Evolutionary conservation across 768 basidiomycete genomes (phyloP).

Genomic region (Podaxis sp.): DNA sequence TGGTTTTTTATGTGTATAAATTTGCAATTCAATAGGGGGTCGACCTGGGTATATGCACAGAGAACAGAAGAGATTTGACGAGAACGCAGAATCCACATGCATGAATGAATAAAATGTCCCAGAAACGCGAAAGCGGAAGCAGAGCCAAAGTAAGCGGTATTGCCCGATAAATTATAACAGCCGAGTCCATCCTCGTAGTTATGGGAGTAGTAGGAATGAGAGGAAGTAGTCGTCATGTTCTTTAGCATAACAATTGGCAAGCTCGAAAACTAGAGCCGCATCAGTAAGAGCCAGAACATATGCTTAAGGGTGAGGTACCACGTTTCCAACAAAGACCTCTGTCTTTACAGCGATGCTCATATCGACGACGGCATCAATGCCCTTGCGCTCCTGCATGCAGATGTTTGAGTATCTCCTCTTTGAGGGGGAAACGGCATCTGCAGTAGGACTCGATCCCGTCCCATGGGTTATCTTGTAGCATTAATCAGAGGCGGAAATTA

Average conservation of each 20-base stretch:
- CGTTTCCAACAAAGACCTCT: slow-evolving; percentile 62
- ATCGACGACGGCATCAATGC: slow-evolving; percentile 54
- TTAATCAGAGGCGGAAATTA: background rate
- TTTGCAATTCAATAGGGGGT: no score
- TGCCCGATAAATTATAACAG: no score
- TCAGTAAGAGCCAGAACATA: slow-evolving; percentile 12
- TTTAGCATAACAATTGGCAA: slow-evolving; percentile 45
- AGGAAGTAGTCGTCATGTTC: slow-evolving; percentile 45
- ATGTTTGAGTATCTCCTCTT: slow-evolving; percentile 38
- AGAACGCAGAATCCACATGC: no score
- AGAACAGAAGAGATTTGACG: no score
- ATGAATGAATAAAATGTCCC: no score
- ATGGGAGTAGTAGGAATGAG: no score
- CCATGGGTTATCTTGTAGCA: slow-evolving; percentile 13
- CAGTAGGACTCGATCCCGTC: slow-evolving; percentile 32
- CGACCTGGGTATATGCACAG: no score
- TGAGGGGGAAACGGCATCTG: slow-evolving; percentile 43
- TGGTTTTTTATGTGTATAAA: no score
- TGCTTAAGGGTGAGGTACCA: slow-evolving; percentile 37
- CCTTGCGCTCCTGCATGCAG: slow-evolving; percentile 40
- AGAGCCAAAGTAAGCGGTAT: no score
- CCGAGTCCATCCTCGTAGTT: no score
- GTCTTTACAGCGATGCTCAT: slow-evolving; percentile 60
- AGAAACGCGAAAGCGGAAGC: no score
- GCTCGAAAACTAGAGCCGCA: slow-evolving; percentile 44